Evolutionary conservation across 2,329 filamentous ascomycete genomes (phyloP).

Genomic region (Diaporthe batatas): DNA sequence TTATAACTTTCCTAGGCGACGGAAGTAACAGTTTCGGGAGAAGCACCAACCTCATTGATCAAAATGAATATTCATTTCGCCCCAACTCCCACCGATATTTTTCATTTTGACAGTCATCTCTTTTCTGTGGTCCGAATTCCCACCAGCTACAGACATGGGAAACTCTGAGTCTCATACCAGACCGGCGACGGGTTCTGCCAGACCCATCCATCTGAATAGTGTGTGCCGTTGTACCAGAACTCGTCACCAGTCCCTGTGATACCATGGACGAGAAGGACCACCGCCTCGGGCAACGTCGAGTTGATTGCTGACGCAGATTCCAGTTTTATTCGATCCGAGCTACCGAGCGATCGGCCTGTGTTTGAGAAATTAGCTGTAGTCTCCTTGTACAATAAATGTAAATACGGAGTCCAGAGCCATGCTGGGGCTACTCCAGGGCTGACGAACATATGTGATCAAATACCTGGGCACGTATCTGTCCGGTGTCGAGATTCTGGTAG

Average conservation of each 20-base stretch:
- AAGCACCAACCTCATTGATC: background rate
- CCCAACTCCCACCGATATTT: no score
- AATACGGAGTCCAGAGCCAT: background rate
- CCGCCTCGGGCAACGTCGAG: background rate
- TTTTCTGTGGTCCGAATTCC: background rate
- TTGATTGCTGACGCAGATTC: conserved; percentile 4
- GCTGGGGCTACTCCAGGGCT: accelerated
- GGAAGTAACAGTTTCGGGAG: background rate
- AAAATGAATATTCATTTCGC: background rate
- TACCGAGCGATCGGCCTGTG: background rate
- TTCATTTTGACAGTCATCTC: no score
- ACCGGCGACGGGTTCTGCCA: conserved; percentile 17
- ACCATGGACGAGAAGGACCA: conserved; percentile 6
- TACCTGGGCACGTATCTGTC: conserved; percentile 13
- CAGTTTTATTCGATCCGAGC: background rate
- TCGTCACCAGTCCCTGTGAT: background rate
- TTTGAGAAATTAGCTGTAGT: background rate
- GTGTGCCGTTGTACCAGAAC: conserved; percentile 15
- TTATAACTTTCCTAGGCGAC: background rate
- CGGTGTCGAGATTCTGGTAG: conserved; percentile 4
- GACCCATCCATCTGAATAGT: conserved; percentile 6
- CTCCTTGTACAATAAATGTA: background rate
- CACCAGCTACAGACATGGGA: background rate
- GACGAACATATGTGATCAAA: conserved; percentile 11
- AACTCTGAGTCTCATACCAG: conserved; percentile 10